Conservation (phyloP, 139 green algal species). For the Coelastrella sp. region DNA sequence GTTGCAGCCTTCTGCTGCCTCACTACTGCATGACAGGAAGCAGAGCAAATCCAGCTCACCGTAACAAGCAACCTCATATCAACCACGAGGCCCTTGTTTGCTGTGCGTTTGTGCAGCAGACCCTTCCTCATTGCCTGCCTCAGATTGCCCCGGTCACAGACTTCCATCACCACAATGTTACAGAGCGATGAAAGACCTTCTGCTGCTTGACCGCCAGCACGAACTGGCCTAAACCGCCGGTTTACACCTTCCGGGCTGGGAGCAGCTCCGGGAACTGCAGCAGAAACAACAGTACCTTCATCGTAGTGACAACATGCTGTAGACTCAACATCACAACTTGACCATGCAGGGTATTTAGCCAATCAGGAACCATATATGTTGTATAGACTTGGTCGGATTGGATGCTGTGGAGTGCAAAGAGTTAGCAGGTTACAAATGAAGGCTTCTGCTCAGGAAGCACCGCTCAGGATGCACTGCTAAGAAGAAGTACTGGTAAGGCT, state of each 20-base stretch:
- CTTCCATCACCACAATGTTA: constrained; percentile 42
- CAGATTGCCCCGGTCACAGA: constrained; percentile 37
- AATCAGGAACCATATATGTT: no score
- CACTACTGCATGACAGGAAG: neutral
- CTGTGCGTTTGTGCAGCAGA: constrained; percentile 35
- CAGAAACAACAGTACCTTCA: neutral
- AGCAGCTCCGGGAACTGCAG: neutral
- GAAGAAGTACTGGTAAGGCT: no score
- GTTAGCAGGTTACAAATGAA: no score
- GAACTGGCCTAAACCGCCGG: constrained; percentile 7
- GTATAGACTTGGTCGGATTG: no score
- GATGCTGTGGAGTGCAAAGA: no score
- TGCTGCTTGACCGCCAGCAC: neutral
- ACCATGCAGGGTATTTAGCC: no score
- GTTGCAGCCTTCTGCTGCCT: no score
- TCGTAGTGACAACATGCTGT: neutral
- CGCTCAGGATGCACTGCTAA: no score
- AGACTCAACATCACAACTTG: no score
- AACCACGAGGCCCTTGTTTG: constrained; percentile 40
- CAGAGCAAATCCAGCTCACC: neutral
- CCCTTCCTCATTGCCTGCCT: constrained; percentile 11
- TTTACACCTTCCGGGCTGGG: neutral
- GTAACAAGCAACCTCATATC: constrained; percentile 36
- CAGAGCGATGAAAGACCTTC: constrained; percentile 5
- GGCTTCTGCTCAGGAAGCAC: neutral